Conservation (phyloP, 1,284 basidiomycete species). For the Microbotryomycetes sp. region DNA sequence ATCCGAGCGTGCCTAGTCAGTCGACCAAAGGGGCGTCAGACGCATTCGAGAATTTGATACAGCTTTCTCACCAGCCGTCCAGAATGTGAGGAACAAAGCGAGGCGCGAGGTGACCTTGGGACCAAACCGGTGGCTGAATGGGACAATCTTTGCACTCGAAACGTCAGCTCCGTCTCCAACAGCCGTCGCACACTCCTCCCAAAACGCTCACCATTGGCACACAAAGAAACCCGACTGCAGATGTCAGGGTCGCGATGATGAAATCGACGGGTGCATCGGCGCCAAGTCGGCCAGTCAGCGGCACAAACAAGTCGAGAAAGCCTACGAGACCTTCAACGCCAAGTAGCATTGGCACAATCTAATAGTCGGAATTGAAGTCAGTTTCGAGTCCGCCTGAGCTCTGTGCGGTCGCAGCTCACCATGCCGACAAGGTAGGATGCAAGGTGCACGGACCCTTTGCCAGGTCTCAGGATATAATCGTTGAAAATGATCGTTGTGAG, state of each 20-base stretch:
- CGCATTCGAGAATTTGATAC: background rate
- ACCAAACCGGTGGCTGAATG: slow-evolving; percentile 42
- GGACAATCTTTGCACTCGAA: slow-evolving; percentile 8
- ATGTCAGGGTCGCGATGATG: slow-evolving; percentile 63
- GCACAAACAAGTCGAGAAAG: slow-evolving; percentile 83
- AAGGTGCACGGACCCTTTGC: slow-evolving; percentile 19
- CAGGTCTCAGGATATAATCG: slow-evolving; percentile 43
- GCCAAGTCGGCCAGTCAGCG: slow-evolving; percentile 54
- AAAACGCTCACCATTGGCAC: slow-evolving; percentile 25
- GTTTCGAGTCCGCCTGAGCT: too few relatives aligned
- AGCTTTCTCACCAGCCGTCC: slow-evolving; percentile 41
- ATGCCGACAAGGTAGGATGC: slow-evolving; percentile 57
- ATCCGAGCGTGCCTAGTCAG: slow-evolving; percentile 3
- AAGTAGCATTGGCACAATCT: slow-evolving; percentile 53
- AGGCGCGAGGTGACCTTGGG: slow-evolving; percentile 19
- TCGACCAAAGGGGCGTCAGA: background rate
- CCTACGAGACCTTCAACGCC: slow-evolving; percentile 63
- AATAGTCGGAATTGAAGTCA: background rate
- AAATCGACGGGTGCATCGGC: slow-evolving; percentile 71
- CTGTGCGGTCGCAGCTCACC: slow-evolving; percentile 10
- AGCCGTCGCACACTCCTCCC: too few relatives aligned
- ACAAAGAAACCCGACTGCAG: slow-evolving; percentile 20
- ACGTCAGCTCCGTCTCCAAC: too few relatives aligned
- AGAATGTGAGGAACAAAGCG: slow-evolving; percentile 52
- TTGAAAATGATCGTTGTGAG: slow-evolving; percentile 50